Conservation (phyloP, 768 basidiomycete genomes). For the Hericium erinaceus region DNA sequence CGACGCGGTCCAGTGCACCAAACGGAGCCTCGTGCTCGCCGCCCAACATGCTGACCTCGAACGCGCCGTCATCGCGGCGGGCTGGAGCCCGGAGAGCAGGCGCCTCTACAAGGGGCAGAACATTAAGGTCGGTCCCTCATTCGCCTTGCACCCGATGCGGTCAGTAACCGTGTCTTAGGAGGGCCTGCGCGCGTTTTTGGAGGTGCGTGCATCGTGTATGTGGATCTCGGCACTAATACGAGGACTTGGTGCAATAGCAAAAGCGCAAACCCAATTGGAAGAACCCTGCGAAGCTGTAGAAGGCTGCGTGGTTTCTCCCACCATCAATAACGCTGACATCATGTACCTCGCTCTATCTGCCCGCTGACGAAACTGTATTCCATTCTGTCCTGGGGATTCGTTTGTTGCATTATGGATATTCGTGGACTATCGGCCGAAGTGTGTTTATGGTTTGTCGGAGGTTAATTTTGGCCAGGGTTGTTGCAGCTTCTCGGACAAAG, state of each 20-base stretch:
- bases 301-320: not conserved
- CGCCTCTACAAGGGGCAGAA: slow-evolving; percentile 53
- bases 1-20: slow-evolving; percentile 71
- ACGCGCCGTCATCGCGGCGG: slow-evolving; percentile 38
- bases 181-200: slow-evolving; percentile 57
- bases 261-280: slow-evolving; percentile 45
- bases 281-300: slow-evolving; percentile 46
- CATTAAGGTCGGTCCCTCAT: slow-evolving; percentile 44
- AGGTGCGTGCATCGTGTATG: slow-evolving; percentile 31
- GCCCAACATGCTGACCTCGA: slow-evolving; percentile 43
- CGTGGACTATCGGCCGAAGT: not conserved
- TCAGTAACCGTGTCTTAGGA: slow-evolving; percentile 33
- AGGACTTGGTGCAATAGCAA: slow-evolving; percentile 17
- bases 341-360: not conserved
- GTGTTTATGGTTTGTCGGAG: not conserved
- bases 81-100: slow-evolving; percentile 37
- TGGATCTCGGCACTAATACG: not conserved
- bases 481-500: not conserved
- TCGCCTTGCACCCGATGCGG: not conserved
- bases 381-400: not conserved
- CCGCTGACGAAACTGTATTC: not conserved
- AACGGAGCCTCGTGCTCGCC: slow-evolving; percentile 51
- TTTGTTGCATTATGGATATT: not conserved
- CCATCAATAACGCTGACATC: not conserved
- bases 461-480: not conserved